Conservation (phyloP, 2,329 filamentous ascomycete species). For the Zymoseptoria ardabiliae region DNA sequence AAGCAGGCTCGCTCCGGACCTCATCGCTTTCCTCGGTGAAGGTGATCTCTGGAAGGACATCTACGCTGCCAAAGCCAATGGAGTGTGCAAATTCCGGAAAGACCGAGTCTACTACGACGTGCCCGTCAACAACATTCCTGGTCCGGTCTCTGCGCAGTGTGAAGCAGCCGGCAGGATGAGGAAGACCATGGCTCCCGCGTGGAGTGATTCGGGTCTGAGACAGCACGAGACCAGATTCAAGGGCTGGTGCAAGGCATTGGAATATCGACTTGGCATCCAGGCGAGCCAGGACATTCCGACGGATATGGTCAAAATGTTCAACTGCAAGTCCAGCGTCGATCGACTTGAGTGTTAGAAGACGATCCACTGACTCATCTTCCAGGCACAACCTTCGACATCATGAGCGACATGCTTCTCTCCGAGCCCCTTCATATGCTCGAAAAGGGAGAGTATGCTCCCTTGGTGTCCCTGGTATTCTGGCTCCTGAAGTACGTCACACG, state of each 20-base stretch:
- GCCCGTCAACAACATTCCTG: slow-evolving; percentile 10
- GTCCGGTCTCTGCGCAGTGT: slow-evolving; percentile 15
- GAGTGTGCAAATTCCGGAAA: slow-evolving; percentile 9
- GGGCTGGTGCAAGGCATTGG: slow-evolving; percentile 16
- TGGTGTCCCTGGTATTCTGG: slow-evolving; percentile 18
- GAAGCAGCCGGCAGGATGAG: slow-evolving; percentile 37
- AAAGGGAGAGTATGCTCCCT: slow-evolving; percentile 15
- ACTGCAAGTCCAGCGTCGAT: slow-evolving; percentile 14
- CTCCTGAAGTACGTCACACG: slow-evolving; percentile 12
- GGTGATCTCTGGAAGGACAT: slow-evolving; percentile 17
- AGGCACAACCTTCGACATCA: slow-evolving; percentile 21
- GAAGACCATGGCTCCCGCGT: slow-evolving; percentile 19
- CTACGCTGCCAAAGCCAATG: slow-evolving; percentile 16
- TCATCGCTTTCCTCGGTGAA: slow-evolving; percentile 30
- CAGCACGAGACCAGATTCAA: slow-evolving; percentile 22
- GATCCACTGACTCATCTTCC: slow-evolving; percentile 10
- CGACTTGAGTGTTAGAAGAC: slow-evolving; percentile 7
- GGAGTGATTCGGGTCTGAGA: slow-evolving; percentile 22
- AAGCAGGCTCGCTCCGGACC: slow-evolving; percentile 31
- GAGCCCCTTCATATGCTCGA: slow-evolving; percentile 23
- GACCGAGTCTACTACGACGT: slow-evolving; percentile 9
- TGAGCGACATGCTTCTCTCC: slow-evolving; percentile 23
- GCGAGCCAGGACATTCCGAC: slow-evolving; percentile 7
- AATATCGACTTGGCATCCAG: slow-evolving; percentile 10
- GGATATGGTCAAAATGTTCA: slow-evolving; percentile 24